Base-by-base conservation (phyloP, 1,284 basidiomycete species). In the Pyrrhoderma lamaoense region DNA sequence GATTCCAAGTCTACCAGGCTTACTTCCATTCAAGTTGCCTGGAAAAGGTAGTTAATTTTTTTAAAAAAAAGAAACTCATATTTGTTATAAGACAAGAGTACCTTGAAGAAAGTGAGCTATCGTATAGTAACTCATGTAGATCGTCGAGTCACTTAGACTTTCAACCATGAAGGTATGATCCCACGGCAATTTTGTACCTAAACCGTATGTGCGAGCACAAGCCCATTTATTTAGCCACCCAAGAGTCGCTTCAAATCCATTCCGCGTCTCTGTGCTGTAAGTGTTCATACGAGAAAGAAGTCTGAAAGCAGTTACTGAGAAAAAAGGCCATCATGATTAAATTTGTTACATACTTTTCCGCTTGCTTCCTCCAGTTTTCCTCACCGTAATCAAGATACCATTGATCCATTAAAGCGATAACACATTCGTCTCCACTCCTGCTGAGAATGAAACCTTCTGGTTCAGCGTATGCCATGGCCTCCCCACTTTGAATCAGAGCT, bases 371-470 rank as follows among this genome's bases (percentile, higher is more conserved):
- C 96, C 96, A 99, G 37, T 68, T 67, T 2, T 81, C 66, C 73
- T 98, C 94, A 61, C 95, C 96, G 64, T 99, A 99, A 70, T 99
- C 93, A 65, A 99, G 73, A 71, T 99, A 99, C 94, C 95, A 99
- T 70, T 99, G 96, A 66, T 99, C 96, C 79, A 93, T 95, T 57
- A 99, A 74, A 4, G 95, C 94, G 54, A 99, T 94, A 34, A 98
- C 89, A 72, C 95, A 99, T 70, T 98, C 95, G 64, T 99, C 95
- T 19, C 79, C 82, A 67, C 87, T 92, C 48, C 95, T 77, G 52
- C 88, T 92, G 64, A 94, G 82, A 63, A 98, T 87, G 64, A 90
- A 69, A 52, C 89, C 91, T 69, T 98, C 95, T 0, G 96, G 96
- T 70, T 99, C 96, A 16, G 93, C 93, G 65, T 99, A 99, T 47